Evolutionary conservation across 2,329 filamentous ascomycete species (phyloP), one percentile per base, ranked within the genome.

Genomic region (Tetracladium maxilliforme): DNA sequence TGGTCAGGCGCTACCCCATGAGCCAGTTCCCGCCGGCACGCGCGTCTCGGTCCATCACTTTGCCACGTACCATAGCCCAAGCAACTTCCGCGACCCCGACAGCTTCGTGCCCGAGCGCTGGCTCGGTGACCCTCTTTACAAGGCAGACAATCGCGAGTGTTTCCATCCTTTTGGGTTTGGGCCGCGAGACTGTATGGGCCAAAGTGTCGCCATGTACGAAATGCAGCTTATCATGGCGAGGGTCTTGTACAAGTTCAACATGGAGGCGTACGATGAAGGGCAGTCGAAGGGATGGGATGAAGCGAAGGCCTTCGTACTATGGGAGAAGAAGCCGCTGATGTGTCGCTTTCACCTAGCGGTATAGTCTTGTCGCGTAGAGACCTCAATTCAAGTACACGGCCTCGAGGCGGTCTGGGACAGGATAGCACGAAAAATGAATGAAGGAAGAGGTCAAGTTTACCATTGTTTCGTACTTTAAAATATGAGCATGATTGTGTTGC

Each of bases 161-260:
- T 25, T 25, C 8, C 13, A 23, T n/a, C 27, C 27, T 16, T 29
- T 29, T 17, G 7, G 12, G 9, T 16, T 11, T 4, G 27, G 27
- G 7, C 23, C 27, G 13, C 14, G 19, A 8, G 25, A 25, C 13
- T 29, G 27, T 16, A 3, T 25, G 6, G 27, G 27, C 8, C 18
- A 16, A 19, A 8, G 8, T 8, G 8, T 19, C 8, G 32, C 34
- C 9, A 30, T 33, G 16, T 23, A 24, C 10, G 36, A 38, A 24
- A 23, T 38, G 26, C 20, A 30, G 6, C 19, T 36, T 6, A 30
- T 41, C 14, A 20, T 41, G 10, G 31, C 31, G 10, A 41, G 37
- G 33, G 33, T 45, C 33, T 38, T 44, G 10, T 40, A 36, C 34
- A 33, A 34, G 11, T 40, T 37, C 11, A 33, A 40, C 10, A 10